These are phyloP conservation scores for Hamigera avellanea DNA, from an alignment of 495 filamentous ascomycete species.

Conservation along the genomic window DNA sequence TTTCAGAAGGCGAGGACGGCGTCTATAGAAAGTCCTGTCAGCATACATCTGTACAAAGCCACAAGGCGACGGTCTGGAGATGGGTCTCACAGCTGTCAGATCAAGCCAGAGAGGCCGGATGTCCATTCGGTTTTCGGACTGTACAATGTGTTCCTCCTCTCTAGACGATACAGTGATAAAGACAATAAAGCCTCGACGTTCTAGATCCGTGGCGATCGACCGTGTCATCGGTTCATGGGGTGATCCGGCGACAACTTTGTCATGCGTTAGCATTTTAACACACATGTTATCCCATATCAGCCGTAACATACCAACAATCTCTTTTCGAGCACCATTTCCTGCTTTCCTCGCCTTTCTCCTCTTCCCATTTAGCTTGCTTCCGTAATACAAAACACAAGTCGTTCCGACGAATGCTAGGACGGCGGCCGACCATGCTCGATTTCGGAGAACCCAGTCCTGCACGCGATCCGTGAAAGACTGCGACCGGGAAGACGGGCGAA, in stretches of 20 bases:
- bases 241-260: conserved; percentile 64
- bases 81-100: conserved; percentile 39
- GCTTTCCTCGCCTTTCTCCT: conserved; percentile 66
- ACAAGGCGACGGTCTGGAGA: too few relatives aligned
- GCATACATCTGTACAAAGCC: not conserved
- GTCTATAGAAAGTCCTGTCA: conserved; percentile 15
- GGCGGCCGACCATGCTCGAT: conserved; percentile 60
- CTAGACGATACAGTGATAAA: conserved; percentile 69
- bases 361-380: conserved; percentile 45
- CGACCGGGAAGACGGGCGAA: conserved; percentile 16
- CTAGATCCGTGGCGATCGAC: conserved; percentile 72
- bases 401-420: conserved; percentile 58
- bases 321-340: conserved; percentile 71
- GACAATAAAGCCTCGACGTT: conserved; percentile 86
- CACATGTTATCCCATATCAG: too few relatives aligned
- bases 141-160: conserved; percentile 74
- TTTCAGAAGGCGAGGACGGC: conserved; percentile 44
- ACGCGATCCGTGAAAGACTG: conserved; percentile 27
- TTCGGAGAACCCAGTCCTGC: conserved; percentile 51
- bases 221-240: conserved; percentile 69
- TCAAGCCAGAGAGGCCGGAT: conserved; percentile 76
- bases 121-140: conserved; percentile 62
- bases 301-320: conserved; percentile 56
- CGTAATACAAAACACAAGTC: conserved; percentile 51
- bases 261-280: not conserved